Conservation (phyloP, 2,329 filamentous ascomycete genomes). For the Exophiala aquamarina region DNA sequence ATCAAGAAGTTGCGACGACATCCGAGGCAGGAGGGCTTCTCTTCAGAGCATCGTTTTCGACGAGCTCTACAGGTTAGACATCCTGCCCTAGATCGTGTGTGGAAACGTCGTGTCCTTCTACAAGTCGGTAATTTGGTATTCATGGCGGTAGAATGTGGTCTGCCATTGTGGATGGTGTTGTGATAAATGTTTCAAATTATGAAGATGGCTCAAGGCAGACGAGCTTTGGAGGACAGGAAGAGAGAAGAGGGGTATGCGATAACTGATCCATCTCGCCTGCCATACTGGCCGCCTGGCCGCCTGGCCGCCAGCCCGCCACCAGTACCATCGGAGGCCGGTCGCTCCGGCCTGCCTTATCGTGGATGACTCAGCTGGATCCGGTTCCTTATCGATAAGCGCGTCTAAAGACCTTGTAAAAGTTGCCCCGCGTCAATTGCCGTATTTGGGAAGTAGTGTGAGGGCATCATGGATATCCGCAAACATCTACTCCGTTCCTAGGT, state of each 20-base stretch:
- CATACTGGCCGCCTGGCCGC: too few relatives aligned
- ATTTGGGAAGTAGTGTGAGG: too few relatives aligned
- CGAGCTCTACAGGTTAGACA: conserved; percentile 1
- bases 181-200: too few relatives aligned
- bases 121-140: too few relatives aligned
- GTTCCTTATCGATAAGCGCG: conserved; percentile 6
- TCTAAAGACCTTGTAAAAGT: too few relatives aligned
- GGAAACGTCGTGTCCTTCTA: conserved; percentile 1
- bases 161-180: background rate
- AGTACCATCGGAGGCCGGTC: background rate
- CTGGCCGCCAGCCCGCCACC: too few relatives aligned
- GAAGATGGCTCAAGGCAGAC: background rate
- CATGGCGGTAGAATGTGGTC: background rate
- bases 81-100: background rate
- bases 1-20: conserved; percentile 2
- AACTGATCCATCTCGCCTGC: too few relatives aligned
- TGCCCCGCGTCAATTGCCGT: too few relatives aligned
- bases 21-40: conserved; percentile 2
- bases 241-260: too few relatives aligned
- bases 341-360: background rate
- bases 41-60: conserved; percentile 1
- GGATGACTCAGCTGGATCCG: background rate
- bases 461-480: too few relatives aligned
- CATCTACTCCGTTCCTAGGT: too few relatives aligned
- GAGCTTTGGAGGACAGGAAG: background rate